A percentile compares a stretch with the other conserved stretches of the same genome.
Evolutionary conservation across 2,329 filamentous ascomycete genomes (phyloP).

Genomic region (Scedosporium minutisporum): DNA sequence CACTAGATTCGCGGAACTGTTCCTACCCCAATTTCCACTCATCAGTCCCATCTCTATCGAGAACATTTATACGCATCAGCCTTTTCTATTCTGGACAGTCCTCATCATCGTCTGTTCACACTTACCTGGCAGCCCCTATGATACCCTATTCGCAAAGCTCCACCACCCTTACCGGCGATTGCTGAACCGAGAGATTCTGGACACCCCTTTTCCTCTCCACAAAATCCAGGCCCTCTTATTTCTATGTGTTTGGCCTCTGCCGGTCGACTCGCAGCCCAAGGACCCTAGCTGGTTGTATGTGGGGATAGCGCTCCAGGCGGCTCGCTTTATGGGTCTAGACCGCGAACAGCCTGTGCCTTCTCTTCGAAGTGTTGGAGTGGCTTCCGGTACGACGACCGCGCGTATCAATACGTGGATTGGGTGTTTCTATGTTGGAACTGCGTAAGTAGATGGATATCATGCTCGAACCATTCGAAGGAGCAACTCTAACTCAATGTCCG

Average conservation of each 20-base stretch:
- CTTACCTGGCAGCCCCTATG: conserved; percentile 10
- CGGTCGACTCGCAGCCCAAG: conserved; percentile 13
- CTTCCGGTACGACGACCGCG: conserved; percentile 12
- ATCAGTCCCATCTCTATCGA: conserved; percentile 16
- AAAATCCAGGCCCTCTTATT: conserved; percentile 20
- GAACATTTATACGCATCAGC: conserved; percentile 15
- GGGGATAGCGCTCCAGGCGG: conserved; percentile 20
- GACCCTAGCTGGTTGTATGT: conserved; percentile 22
- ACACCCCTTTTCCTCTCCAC: conserved; percentile 16
- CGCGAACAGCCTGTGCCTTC: conserved; percentile 13
- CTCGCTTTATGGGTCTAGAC: conserved; percentile 18
- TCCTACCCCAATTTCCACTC: conserved; percentile 19
- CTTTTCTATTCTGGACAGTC: conserved; percentile 21
- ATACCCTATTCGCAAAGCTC: conserved; percentile 14
- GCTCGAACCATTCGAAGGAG: neutral
- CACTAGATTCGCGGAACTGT: conserved; percentile 14
- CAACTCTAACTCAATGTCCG: neutral
- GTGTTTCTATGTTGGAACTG: conserved; percentile 19
- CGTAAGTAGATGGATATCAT: conserved; percentile 12
- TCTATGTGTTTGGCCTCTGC: conserved; percentile 19
- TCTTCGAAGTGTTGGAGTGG: conserved; percentile 10
- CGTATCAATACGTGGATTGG: conserved; percentile 20
- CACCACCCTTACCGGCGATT: conserved; percentile 15
- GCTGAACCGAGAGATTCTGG: conserved; percentile 13
- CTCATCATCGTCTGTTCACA: conserved; percentile 15